phyloP scores from a whole-genome alignment of 2,329 filamentous ascomycete species.

The Colletotrichum eleusines region DNA sequence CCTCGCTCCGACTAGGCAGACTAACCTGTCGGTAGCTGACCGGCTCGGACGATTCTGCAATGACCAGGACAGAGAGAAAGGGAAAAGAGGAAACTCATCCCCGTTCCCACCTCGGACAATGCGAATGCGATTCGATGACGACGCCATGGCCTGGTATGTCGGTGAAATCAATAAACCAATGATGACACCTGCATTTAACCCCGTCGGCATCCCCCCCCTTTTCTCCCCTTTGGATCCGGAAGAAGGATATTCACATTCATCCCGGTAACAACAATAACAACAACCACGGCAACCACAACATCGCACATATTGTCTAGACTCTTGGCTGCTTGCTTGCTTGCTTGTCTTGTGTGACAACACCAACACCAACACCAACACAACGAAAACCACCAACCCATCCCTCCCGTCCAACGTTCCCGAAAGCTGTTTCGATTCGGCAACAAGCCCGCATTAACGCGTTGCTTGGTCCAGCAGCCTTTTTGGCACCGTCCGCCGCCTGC shows the following conservation, averaged over 20 bases:
- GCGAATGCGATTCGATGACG: slow-evolving; percentile 30
- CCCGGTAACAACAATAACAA: neutral
- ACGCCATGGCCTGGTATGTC: slow-evolving; percentile 14
- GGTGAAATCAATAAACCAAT: neutral
- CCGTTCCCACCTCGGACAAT: neutral
- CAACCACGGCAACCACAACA: neutral
- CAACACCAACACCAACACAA: neutral
- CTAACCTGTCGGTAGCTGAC: no score
- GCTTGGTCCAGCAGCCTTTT: slow-evolving; percentile 5
- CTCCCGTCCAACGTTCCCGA: neutral
- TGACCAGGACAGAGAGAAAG: no score
- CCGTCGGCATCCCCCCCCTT: neutral
- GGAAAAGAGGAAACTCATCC: neutral
- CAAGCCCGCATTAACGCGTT: slow-evolving; percentile 8
- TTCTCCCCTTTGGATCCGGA: no score
- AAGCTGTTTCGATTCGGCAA: slow-evolving; percentile 26
- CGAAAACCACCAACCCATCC: no score
- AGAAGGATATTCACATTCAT: neutral
- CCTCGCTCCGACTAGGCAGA: neutral
- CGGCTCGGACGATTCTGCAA: neutral
- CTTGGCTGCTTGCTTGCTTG: neutral
- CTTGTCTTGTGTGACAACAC: neutral
- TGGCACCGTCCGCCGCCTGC: neutral
- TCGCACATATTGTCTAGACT: neutral
- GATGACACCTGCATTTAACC: slow-evolving; percentile 9